Evolutionary conservation across 352 stramenopile species (phyloP), one percentile per base, ranked within the genome.

Genomic region (Blastocystis sp.): DNA sequence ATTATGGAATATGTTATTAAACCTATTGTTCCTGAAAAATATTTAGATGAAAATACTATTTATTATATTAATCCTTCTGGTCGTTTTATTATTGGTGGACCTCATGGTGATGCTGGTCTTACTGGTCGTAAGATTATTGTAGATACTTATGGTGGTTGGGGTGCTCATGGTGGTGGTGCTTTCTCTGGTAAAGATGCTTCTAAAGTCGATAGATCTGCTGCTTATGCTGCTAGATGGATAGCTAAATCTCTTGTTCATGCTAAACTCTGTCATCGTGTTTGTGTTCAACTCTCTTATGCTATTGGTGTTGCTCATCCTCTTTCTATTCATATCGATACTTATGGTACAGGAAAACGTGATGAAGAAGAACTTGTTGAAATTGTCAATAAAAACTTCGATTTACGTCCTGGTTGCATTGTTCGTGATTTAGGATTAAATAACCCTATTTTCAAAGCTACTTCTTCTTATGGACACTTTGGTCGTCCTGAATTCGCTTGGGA

Each of bases 1-100:
- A 77, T 99, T 2, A 93, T 95, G 79, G 93, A 95, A 75, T 81
- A 97, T 73, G 90, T 98, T 7, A 94, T 98, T 65, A 88, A 94
- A 71, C 78, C 82, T 1, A 88, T 99, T 31, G 82, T 99, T 58
- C 89, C 90, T 7, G 88, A 86, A 67, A 93, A 96, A 77, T 96
- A 95, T 77, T 70, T 97, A 0, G 90, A 97, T 70, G 87, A 95
- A 68, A 87, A 96, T 68, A 99, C 91, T 40, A 86, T 95, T 64
- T 97, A 95, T 79, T 85, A 95, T 80, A 73, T 98, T 66, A 98
- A 98, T 75, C 91, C 91, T 32, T 94, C 84, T 59, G 90, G 89
- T 65, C 77, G 88, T 45, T 98, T 98, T 72, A 86, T 97, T 19
- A 96, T 97, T 71, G 91, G 91, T 55, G 91, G 91, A 55, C 91